Percentiles rank a stretch among this genome's conserved stretches.
These are phyloP conservation scores for Xylaria grammica DNA, from an alignment of 495 filamentous ascomycete species.

Conservation along the genomic window DNA sequence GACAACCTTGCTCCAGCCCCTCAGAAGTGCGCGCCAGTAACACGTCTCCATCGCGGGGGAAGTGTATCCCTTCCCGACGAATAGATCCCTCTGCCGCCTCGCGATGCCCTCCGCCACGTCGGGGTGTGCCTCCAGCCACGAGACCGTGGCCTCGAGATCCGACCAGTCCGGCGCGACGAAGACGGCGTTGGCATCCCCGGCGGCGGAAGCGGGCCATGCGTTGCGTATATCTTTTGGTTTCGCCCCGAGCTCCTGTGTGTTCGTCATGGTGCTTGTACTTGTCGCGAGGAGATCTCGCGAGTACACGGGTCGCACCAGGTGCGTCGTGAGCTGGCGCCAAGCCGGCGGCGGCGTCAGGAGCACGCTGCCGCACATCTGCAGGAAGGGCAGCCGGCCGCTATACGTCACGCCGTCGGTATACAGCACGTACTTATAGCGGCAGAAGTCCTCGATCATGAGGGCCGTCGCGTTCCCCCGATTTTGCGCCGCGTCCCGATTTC, in stretches of 20 bases:
- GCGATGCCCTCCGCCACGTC: constrained; percentile 38
- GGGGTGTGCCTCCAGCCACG: constrained; percentile 30
- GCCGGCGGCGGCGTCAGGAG: constrained; percentile 38
- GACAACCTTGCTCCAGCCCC: constrained; percentile 34
- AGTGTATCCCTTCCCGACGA: constrained; percentile 33
- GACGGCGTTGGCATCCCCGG: constrained; percentile 35
- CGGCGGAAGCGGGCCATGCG: constrained; percentile 26
- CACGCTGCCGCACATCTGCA: constrained; percentile 40
- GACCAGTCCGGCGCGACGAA: constrained; percentile 39
- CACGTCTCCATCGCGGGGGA: constrained; percentile 40
- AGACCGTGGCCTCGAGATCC: constrained; percentile 37
- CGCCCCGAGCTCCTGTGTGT: no score
- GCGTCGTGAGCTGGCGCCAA: constrained; percentile 43
- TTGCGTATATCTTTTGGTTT: background rate
- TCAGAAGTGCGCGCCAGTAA: constrained; percentile 42
- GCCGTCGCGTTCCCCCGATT: constrained; percentile 20
- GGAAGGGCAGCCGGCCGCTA: constrained; percentile 49
- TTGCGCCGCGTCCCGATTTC: background rate
- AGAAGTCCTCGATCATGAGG: constrained; percentile 40
- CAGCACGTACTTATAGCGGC: constrained; percentile 42
- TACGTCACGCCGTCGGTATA: constrained; percentile 57
- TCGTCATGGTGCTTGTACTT: no score
- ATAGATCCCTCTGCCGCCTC: constrained; percentile 31
- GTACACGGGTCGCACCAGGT: constrained; percentile 38
- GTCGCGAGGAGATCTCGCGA: constrained; percentile 18